These are phyloP conservation scores for Sugiyamaella qingdaonensis DNA, from an alignment of 805 yeast genomes.

Conservation along the genomic window DNA sequence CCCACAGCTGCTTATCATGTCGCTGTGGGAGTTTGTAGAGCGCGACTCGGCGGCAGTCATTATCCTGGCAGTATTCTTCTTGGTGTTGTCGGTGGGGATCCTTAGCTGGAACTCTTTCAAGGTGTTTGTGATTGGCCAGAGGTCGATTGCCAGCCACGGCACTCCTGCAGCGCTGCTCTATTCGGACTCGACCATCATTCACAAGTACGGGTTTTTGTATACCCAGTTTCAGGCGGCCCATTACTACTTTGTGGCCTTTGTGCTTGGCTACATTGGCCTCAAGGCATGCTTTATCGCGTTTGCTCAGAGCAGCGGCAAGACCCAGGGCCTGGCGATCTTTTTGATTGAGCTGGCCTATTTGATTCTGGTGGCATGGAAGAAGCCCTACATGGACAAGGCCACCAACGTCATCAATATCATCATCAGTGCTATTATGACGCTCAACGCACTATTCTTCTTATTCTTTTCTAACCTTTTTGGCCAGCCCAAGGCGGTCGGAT, in stretches of 20 bases:
- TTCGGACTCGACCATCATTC: constrained; percentile 67
- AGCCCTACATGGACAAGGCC: constrained; percentile 78
- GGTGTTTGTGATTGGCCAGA: constrained; percentile 57
- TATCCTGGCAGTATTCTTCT: constrained; percentile 69
- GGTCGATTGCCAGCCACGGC: constrained; percentile 54
- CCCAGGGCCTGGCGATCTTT: constrained; percentile 74
- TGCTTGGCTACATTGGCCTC: constrained; percentile 55
- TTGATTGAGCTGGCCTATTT: constrained; percentile 70
- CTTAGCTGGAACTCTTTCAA: constrained; percentile 64
- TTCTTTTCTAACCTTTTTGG: constrained; percentile 83
- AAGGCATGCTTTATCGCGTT: constrained; percentile 73
- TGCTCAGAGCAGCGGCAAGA: constrained; percentile 75
- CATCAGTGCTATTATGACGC: constrained; percentile 64
- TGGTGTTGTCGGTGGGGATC: constrained; percentile 56
- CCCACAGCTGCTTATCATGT: constrained; percentile 70
- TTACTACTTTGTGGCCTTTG: constrained; percentile 78
- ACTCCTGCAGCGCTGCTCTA: constrained; percentile 87
- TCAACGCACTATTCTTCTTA: constrained; percentile 79
- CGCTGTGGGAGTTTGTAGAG: constrained; percentile 82
- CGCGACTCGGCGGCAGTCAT: constrained; percentile 86
- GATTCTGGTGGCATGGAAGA: constrained; percentile 53
- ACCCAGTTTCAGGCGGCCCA: constrained; percentile 79
- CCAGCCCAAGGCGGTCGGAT: constrained; percentile 71
- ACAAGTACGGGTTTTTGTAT: constrained; percentile 83
- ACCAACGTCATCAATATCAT: constrained; percentile 74